Conservation (phyloP, 2,329 filamentous ascomycete genomes). For the Exophiala aquamarina region DNA sequence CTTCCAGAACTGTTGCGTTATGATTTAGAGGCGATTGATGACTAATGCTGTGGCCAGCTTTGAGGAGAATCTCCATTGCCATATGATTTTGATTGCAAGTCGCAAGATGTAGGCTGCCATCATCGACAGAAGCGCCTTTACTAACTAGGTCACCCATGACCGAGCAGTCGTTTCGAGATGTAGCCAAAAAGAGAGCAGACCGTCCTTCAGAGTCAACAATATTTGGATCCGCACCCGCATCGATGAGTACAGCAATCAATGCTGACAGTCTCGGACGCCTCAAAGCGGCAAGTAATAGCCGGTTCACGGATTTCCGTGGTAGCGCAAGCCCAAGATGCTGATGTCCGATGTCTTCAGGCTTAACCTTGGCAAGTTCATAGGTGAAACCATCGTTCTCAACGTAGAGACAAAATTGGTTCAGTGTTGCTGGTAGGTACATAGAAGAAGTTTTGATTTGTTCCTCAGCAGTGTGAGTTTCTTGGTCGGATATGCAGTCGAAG, state of each 20-base stretch:
- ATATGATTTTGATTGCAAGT: slow-evolving; percentile 8
- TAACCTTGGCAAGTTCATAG: background rate
- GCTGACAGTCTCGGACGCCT: no score
- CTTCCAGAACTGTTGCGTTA: slow-evolving; percentile 5
- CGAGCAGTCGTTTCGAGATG: slow-evolving; percentile 3
- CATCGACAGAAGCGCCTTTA: slow-evolving; percentile 5
- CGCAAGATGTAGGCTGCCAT: slow-evolving; percentile 9
- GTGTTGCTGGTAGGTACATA: background rate
- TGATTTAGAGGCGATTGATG: slow-evolving; percentile 1
- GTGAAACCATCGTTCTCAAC: background rate
- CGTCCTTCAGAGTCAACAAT: background rate
- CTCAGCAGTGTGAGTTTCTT: no score
- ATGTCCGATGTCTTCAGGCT: background rate
- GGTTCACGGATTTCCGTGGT: no score
- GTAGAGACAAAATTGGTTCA: background rate
- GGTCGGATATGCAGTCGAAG: no score
- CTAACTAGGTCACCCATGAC: slow-evolving; percentile 1
- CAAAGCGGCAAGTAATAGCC: no score
- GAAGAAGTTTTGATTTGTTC: no score
- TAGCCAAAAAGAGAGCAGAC: slow-evolving; percentile 7
- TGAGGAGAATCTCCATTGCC: slow-evolving; percentile 8
- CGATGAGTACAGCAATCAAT: no score
- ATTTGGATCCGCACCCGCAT: no score
- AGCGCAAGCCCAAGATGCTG: no score
- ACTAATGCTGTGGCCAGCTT: slow-evolving; percentile 3